These are phyloP conservation scores for Coemansia sp. DNA, from an alignment of 192 early-diverging fungal species.

Conservation along the genomic window DNA sequence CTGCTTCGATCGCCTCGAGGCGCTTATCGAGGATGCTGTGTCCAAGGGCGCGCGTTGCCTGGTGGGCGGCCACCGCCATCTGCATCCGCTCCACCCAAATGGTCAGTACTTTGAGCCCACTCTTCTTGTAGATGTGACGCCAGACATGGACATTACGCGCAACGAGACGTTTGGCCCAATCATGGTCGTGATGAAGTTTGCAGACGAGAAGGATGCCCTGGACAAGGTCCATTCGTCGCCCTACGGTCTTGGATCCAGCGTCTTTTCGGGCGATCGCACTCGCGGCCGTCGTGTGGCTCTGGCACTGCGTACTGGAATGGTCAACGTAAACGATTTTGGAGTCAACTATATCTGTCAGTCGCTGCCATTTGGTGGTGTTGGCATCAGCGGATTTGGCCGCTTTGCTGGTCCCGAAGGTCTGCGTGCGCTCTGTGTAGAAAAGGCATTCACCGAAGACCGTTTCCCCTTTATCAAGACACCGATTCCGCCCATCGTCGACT, in stretches of 20 bases:
- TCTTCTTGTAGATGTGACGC: constrained; percentile 72
- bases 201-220: constrained; percentile 66
- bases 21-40: constrained; percentile 73
- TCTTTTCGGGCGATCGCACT: constrained; percentile 70
- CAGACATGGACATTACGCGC: constrained; percentile 73
- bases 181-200: constrained; percentile 74
- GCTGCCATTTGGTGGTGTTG: constrained; percentile 80
- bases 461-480: constrained; percentile 69
- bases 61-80: constrained; percentile 65
- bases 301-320: constrained; percentile 69
- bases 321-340: constrained; percentile 86
- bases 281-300: constrained; percentile 63
- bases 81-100: constrained; percentile 67
- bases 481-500: constrained; percentile 74
- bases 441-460: constrained; percentile 71
- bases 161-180: constrained; percentile 80
- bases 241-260: constrained; percentile 76
- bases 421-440: constrained; percentile 66
- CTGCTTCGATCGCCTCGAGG: constrained; percentile 58
- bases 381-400: constrained; percentile 73
- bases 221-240: constrained; percentile 64
- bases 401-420: constrained; percentile 75
- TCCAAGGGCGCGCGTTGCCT: constrained; percentile 71
- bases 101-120: constrained; percentile 84
- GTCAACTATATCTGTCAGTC: constrained; percentile 82